Evolutionary conservation across 305 asterid species (phyloP).

Genomic region (Fraxinus ornus): DNA sequence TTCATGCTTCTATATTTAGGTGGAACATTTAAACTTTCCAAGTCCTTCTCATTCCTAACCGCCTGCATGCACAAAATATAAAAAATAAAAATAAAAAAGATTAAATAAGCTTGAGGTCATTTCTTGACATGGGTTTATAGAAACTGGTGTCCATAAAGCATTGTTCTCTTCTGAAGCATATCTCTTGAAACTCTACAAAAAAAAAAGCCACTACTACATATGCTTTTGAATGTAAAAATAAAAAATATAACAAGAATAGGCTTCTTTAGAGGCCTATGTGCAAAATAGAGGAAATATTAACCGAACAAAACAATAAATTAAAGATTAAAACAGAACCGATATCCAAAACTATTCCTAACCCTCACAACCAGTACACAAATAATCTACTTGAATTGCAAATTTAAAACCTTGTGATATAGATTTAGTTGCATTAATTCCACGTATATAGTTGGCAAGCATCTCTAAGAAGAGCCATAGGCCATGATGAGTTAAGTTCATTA

Average conservation of each 20-base stretch:
- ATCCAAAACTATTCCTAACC: neutral
- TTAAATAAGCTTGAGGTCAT: conserved; percentile 10
- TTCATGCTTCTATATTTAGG: conserved; percentile 68
- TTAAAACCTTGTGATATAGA: neutral
- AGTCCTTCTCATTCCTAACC: conserved; percentile 84
- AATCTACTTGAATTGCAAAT: neutral
- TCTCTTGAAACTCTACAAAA: neutral
- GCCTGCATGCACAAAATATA: conserved; percentile 56
- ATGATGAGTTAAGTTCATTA: neutral
- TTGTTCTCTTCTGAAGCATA: conserved; percentile 3
- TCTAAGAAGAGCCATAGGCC: neutral
- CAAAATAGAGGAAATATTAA: conserved; percentile 2
- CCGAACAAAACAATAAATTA: neutral
- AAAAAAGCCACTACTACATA: neutral
- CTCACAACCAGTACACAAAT: neutral
- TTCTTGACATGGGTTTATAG: neutral
- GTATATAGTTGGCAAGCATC: neutral
- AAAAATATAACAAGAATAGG: neutral
- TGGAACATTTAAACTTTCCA: conserved; percentile 76
- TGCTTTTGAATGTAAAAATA: neutral
- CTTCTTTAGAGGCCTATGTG: neutral
- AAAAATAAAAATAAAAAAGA: neutral
- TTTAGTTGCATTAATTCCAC: neutral
- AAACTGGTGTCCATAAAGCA: conserved; percentile 3
- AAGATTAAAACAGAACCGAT: neutral